Evolutionary conservation across 164 flowering plant genomes (phyloP).

Genomic region (Echeveria elegans): DNA sequence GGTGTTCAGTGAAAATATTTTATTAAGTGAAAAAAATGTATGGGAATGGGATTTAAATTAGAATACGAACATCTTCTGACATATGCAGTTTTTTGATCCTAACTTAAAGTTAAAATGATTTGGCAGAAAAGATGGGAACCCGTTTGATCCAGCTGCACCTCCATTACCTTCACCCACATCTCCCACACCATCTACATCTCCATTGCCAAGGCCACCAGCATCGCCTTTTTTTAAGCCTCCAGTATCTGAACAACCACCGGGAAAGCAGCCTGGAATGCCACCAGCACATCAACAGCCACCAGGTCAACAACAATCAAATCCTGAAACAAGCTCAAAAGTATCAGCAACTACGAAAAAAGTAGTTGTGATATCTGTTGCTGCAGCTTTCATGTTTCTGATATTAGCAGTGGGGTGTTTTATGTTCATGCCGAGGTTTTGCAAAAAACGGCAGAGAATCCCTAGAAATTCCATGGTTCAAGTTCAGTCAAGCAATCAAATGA

Average conservation of each 20-base stretch:
- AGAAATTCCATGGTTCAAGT: conserved; percentile 29
- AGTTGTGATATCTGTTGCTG: conserved; percentile 44
- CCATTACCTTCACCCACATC: neutral
- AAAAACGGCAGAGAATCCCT: conserved; percentile 21
- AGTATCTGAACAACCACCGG: conserved; percentile 13
- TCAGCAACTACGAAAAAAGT: conserved; percentile 26
- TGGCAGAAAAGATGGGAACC: conserved; percentile 84
- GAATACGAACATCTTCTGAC: neutral
- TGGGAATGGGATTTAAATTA: neutral
- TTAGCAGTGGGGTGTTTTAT: conserved; percentile 15
- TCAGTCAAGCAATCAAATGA: conserved; percentile 22
- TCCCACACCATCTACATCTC: conserved; percentile 11
- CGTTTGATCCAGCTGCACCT: conserved; percentile 32
- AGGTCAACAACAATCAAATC: conserved; percentile 19
- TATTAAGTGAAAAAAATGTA: neutral
- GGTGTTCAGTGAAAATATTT: neutral
- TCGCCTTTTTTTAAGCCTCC: neutral
- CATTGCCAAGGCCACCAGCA: conserved; percentile 12
- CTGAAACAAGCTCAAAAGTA: conserved; percentile 21
- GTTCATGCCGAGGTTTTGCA: conserved; percentile 28
- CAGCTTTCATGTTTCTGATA: neutral
- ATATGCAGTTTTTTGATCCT: neutral
- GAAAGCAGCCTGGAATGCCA: conserved; percentile 37
- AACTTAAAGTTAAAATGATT: conserved; percentile 12
- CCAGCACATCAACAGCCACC: conserved; percentile 15